Evolutionary conservation across 495 filamentous ascomycete genomes (phyloP).

Genomic region (Polyplosphaeria fusca): DNA sequence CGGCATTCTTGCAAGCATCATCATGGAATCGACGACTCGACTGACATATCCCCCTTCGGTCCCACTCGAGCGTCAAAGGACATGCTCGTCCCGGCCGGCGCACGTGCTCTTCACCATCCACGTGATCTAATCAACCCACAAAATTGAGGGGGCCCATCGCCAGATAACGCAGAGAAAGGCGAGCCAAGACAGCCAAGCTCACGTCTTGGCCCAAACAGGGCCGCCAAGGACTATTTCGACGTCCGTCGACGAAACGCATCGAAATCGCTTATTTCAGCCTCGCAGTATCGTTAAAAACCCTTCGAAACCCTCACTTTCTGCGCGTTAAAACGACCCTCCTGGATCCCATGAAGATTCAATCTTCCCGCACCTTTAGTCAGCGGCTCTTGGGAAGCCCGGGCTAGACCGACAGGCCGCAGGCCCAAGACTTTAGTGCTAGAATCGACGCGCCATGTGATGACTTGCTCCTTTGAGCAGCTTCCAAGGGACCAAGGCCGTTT

Average conservation of each 20-base stretch:
- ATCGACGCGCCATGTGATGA: conserved; percentile 6
- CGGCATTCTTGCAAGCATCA: neutral
- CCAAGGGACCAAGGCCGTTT: too few species aligned
- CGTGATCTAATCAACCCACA: neutral
- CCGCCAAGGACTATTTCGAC: neutral
- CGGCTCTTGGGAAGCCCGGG: conserved; percentile 11
- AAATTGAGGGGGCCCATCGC: conserved; percentile 5
- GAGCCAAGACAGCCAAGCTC: conserved; percentile 7
- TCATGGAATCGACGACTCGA: neutral
- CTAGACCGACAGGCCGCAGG: conserved; percentile 13
- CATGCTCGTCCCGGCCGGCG: neutral
- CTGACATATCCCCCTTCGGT: neutral
- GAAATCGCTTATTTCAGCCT: neutral
- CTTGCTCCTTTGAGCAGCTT: conserved; percentile 14
- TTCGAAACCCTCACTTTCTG: too few species aligned
- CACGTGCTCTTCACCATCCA: neutral
- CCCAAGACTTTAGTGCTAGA: conserved; percentile 29
- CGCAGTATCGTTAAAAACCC: neutral
- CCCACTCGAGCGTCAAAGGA: neutral
- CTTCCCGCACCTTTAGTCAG: conserved; percentile 1
- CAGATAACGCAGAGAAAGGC: conserved; percentile 8
- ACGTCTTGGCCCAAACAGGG: neutral
- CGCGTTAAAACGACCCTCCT: too few species aligned
- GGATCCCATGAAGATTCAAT: too few species aligned
- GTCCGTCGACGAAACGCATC: neutral